Percentiles rank a stretch among this genome's conserved stretches.
Evolutionary conservation across 2,329 filamentous ascomycete genomes (phyloP).

Genomic region (Bipolaris gigantea): DNA sequence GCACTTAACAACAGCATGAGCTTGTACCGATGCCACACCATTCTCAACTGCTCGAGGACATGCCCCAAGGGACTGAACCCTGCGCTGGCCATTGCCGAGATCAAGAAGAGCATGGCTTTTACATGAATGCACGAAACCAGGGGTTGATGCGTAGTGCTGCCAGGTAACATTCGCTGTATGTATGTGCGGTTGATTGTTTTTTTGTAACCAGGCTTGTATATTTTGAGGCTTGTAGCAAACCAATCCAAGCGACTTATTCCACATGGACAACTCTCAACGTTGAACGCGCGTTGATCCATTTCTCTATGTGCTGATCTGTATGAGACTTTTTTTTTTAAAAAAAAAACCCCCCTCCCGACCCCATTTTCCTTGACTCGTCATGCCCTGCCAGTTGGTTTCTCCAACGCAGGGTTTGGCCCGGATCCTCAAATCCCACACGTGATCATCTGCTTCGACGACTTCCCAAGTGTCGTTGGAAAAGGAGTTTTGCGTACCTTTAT

Average conservation of each 20-base stretch:
- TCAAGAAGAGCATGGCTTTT: slow-evolving; percentile 93
- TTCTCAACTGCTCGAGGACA: slow-evolving; percentile 96
- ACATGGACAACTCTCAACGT: not conserved
- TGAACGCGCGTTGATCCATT: not conserved
- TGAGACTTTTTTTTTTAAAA: too few relatives aligned
- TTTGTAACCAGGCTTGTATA: slow-evolving; percentile 12
- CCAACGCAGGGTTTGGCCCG: not conserved
- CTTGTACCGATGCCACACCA: slow-evolving; percentile 98
- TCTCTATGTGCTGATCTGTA: not conserved
- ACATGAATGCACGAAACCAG: slow-evolving; percentile 23
- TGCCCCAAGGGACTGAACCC: slow-evolving; percentile 99
- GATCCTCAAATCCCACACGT: slow-evolving; percentile 12
- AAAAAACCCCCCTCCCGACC: too few relatives aligned
- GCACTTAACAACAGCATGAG: slow-evolving; percentile 98
- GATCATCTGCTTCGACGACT: slow-evolving; percentile 15
- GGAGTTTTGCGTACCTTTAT: too few relatives aligned
- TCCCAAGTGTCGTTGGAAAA: too few relatives aligned
- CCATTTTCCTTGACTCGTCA: not conserved
- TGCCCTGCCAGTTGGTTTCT: not conserved
- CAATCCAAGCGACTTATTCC: slow-evolving; percentile 8
- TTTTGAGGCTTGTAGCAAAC: slow-evolving; percentile 13
- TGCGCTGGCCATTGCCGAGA: slow-evolving; percentile 91
- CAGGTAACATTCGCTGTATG: slow-evolving; percentile 8
- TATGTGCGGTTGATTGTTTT: slow-evolving; percentile 5
- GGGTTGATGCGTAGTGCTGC: not conserved